Evolutionary conservation across 495 filamentous ascomycete species (phyloP), one percentile per base, ranked within the genome.

Genomic region (Cryomyces antarcticus): DNA sequence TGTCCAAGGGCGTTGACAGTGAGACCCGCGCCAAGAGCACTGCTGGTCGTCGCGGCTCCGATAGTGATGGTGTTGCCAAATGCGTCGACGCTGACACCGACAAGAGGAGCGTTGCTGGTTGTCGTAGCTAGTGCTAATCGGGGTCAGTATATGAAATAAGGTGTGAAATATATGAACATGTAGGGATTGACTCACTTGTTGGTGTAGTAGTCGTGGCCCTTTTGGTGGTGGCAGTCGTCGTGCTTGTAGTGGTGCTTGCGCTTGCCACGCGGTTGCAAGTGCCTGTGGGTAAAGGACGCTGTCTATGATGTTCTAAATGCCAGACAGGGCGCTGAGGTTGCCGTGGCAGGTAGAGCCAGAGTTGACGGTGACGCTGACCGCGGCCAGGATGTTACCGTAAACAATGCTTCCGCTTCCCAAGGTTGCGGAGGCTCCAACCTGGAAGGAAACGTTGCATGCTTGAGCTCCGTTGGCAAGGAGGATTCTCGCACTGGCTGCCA

Each of bases 391-490:
- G 6, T 43, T 36, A 5, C 44, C 44, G 29, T 37, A 37, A 36
- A 46, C 41, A 13, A 28, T 34, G 7, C 38, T 46, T 24, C 17
- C 38, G 4, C 38, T 46, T 5, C 44, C 45, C 6, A 47, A 24
- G 6, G 45, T 47, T 7, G 45, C 45, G 11, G 45, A 47, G 45
- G 39, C 42, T 9, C 45, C 45, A n/a, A 47, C 45, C 31, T 47
- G 45, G 39, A 39, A 47, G 40, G 5, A 47, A 33, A 47, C 45
- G 31, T 47, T 47, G 45, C 45, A 47, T 3, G 45, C 45, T 7
- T 47, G 28, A 11, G 45, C 45, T 17, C 45, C 45, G n/a, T 47
- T 47, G 40, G 38, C 38, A 5, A 47, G 40, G 13, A 47, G 17
- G 6, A 47, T 34, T 5, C 11, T 5, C 4, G 45, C 11, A 27